phyloP scores from a whole-genome alignment of 192 early-diverging fungal genomes.

The Coemansia sp. region DNA sequence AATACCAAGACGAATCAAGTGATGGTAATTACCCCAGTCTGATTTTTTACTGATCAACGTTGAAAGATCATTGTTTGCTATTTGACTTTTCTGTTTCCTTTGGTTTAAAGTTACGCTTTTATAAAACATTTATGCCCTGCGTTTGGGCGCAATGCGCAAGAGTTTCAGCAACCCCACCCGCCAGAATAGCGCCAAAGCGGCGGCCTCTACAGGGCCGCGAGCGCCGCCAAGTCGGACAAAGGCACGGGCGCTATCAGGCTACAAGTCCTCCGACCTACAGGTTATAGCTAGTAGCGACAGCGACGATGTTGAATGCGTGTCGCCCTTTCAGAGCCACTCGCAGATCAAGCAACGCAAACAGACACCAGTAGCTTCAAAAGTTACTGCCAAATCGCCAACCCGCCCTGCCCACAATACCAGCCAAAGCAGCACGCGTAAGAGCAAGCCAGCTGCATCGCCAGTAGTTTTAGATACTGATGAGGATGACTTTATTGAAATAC shows the following conservation, averaged over 20 bases:
- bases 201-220: neutral
- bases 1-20: no score
- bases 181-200: neutral
- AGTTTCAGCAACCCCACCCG: neutral
- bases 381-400: neutral
- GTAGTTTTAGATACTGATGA: conserved; percentile 12
- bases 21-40: no score
- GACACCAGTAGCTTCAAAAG: neutral
- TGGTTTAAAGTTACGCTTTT: neutral
- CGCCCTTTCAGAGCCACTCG: conserved; percentile 5
- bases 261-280: neutral
- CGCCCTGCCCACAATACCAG: neutral
- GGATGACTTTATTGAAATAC: conserved; percentile 19
- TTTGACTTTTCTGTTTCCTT: neutral
- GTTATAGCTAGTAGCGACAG: conserved; percentile 28
- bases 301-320: conserved; percentile 25
- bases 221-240: neutral
- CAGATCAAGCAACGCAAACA: neutral
- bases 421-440: neutral
- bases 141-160: conserved; percentile 15
- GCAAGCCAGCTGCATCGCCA: neutral
- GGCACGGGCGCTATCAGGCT: neutral
- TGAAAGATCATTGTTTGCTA: neutral
- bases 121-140: conserved; percentile 1
- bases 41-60: no score